These are phyloP conservation scores for Ophiostoma sp. DNA, from an alignment of 2,329 filamentous ascomycete species.

Conservation along the genomic window DNA sequence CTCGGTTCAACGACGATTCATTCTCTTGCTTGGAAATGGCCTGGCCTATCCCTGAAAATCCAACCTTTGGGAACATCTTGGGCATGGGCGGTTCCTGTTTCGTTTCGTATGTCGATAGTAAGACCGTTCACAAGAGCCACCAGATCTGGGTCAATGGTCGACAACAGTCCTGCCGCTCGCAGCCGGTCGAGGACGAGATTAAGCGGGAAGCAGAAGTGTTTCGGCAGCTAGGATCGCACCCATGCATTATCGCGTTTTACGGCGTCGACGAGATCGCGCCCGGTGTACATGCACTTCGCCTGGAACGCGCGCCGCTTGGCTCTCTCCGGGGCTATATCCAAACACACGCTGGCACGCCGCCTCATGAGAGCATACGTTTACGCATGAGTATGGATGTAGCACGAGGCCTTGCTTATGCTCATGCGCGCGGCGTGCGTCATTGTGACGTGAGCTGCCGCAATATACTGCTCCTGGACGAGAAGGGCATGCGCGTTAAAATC, in stretches of 20 bases:
- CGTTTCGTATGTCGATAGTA: not conserved
- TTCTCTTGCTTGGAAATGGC: not conserved
- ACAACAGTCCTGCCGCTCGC: not conserved
- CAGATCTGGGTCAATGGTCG: not conserved
- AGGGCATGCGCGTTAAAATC: not conserved
- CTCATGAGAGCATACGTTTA: not conserved
- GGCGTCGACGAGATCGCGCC: not conserved
- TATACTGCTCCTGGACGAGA: not conserved
- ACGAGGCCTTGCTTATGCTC: not conserved
- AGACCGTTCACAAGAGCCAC: not conserved
- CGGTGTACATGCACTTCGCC: not conserved
- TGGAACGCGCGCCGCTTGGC: not conserved
- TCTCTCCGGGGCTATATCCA: not conserved
- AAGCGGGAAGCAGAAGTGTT: not conserved
- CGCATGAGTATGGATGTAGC: not conserved
- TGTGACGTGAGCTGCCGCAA: not conserved
- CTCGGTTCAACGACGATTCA: too few relatives aligned
- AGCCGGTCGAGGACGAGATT: not conserved
- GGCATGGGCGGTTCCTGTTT: not conserved
- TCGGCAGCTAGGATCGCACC: not conserved
- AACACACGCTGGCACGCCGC: not conserved
- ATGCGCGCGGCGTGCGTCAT: not conserved
- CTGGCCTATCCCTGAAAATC: not conserved
- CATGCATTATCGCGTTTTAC: not conserved
- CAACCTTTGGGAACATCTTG: not conserved